Percentiles rank a stretch among this genome's conserved stretches.
Conservation (phyloP, 1,284 basidiomycete species). For the Mycosarcoma mackinlayi region DNA sequence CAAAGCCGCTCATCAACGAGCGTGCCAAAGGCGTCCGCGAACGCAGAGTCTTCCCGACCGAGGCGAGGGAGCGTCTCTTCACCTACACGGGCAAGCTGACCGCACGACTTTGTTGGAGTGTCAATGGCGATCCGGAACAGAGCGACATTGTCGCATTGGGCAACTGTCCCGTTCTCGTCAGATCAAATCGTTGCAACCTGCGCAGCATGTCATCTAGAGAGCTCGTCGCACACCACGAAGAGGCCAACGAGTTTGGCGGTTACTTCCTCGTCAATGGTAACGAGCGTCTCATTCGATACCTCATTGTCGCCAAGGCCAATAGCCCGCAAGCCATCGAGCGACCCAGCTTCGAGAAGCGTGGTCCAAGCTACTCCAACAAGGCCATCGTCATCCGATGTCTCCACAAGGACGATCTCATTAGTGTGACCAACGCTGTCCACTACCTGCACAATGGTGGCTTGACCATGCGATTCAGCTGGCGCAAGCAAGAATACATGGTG, state of each 20-base stretch:
- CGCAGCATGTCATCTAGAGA: constrained; percentile 84
- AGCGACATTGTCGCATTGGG: constrained; percentile 88
- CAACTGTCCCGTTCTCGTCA: constrained; percentile 93
- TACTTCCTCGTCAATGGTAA: constrained; percentile 99
- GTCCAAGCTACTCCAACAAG: constrained; percentile 91
- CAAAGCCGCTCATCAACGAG: constrained; percentile 87
- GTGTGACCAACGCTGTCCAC: constrained; percentile 89
- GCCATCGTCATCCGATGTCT: constrained; percentile 96
- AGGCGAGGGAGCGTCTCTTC: constrained; percentile 81
- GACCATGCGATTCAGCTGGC: constrained; percentile 94
- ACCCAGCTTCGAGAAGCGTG: constrained; percentile 88
- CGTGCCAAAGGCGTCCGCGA: constrained; percentile 81
- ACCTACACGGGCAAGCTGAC: constrained; percentile 93
- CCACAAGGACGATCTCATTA: constrained; percentile 69
- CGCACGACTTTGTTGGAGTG: constrained; percentile 87
- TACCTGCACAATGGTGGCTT: constrained; percentile 96
- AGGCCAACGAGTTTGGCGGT: constrained; percentile 97
- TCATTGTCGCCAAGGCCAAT: constrained; percentile 89
- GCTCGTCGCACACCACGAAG: constrained; percentile 90
- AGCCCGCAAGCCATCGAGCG: constrained; percentile 88
- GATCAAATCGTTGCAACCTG: constrained; percentile 95
- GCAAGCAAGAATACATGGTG: constrained; percentile 98
- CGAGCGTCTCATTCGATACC: constrained; percentile 96
- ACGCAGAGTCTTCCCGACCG: constrained; percentile 80
- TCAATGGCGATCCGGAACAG: constrained; percentile 79